Evolutionary conservation across 257 asterid species (phyloP), one percentile per base, ranked within the genome.

Genomic region (Datura wrightii): DNA sequence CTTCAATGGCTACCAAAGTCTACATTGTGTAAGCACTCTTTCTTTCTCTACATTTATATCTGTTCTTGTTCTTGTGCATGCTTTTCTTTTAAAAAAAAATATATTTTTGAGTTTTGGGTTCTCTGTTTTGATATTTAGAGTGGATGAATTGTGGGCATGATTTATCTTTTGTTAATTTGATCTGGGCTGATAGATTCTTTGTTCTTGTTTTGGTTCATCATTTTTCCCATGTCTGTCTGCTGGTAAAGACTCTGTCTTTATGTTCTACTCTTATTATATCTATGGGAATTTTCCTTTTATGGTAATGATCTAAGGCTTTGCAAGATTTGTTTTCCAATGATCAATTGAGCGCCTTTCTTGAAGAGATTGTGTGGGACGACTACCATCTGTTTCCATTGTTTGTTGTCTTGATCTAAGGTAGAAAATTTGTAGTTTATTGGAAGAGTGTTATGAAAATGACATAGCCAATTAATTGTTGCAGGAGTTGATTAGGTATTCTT

Each of bases 1-100:
- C 46, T 85, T 83, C 88, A 88, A 92, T 92, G 96, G 93, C 96
- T 1, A 76, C 87, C 86, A 91, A 92, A 84, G 88, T 92, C n/a
- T 89, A 92, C 85, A 85, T 92, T 46, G 91, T 92, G 96, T 92
- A 90, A 8, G 96, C 70, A 36, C 41, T 53, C 72, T 6, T 34
- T 65, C 60, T 65, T 34, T 83, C 9, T 83, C n/a, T 71, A 5
- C 50, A 65, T 53, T 9, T 71, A 5, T 31, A 31, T 24, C 31
- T 39, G 56, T 70, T 10, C 16, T 34, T 70, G 67, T 9, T 60
- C 3, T 60, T 44, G 2, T 83, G 2, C 65, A 79, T 55, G 10
- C n/a, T 69, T 1, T 31, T 9, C 37, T 66, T 56, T 2, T 8
- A 14, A 55, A 19, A 59, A 59, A n/a, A 1, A 19, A 8, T 13